These are phyloP conservation scores for Vairimorpha necatrix DNA, from an alignment of 371 early-diverging fungal genomes.

Conservation along the genomic window DNA sequence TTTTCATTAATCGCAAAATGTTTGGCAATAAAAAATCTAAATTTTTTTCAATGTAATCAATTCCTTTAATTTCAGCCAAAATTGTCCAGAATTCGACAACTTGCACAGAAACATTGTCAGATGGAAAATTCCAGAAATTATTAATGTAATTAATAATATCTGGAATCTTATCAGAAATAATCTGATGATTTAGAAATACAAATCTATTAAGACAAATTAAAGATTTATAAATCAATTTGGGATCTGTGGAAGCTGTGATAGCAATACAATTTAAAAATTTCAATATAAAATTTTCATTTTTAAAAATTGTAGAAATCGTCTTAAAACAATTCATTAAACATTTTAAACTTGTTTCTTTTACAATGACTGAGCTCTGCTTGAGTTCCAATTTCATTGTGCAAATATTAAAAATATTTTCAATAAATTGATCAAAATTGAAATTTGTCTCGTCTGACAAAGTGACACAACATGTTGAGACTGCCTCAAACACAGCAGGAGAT, in stretches of 20 bases:
- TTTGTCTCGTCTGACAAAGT: slow-evolving; percentile 22
- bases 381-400: slow-evolving; percentile 9
- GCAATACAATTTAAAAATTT: slow-evolving; percentile 38
- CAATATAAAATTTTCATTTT: slow-evolving; percentile 24
- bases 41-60: slow-evolving; percentile 31
- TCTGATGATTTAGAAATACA: slow-evolving; percentile 42
- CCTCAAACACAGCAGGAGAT: slow-evolving; percentile 25
- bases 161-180: slow-evolving; percentile 19
- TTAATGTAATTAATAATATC: slow-evolving; percentile 29
- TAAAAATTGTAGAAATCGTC: slow-evolving; percentile 17
- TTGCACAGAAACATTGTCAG: slow-evolving; percentile 38
- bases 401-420: slow-evolving; percentile 23
- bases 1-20: slow-evolving; percentile 25
- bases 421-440: slow-evolving; percentile 13
- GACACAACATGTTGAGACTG: slow-evolving; percentile 19
- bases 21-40: slow-evolving; percentile 28
- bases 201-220: slow-evolving; percentile 51
- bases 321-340: slow-evolving; percentile 31
- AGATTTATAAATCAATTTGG: slow-evolving; percentile 32
- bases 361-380: not conserved
- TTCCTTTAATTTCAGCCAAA: slow-evolving; percentile 48
- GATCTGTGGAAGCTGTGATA: slow-evolving; percentile 21
- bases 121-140: slow-evolving; percentile 27
- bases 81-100: slow-evolving; percentile 61
- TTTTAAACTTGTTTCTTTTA: slow-evolving; percentile 25